Evolutionary conservation across 306 rosid genomes (phyloP).

Genomic region (Fagus crenata): DNA sequence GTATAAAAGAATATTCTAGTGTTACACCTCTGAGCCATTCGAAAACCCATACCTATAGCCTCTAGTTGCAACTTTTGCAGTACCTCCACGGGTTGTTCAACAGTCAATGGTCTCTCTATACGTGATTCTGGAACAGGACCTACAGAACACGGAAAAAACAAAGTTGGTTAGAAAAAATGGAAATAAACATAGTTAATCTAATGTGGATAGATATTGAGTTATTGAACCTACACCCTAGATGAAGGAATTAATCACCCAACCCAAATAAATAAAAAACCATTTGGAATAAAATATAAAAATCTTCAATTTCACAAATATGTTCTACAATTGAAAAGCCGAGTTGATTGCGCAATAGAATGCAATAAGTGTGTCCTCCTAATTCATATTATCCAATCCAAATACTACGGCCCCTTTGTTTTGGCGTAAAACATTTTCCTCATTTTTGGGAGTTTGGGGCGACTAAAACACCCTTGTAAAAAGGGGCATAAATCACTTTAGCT

Average conservation of each 20-base stretch:
- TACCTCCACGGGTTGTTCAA: slow-evolving; percentile 44
- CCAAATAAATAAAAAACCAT: neutral
- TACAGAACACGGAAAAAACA: slow-evolving; percentile 32
- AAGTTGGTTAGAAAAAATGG: neutral
- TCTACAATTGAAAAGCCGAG: neutral
- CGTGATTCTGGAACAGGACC: slow-evolving; percentile 42
- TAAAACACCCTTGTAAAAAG: no score
- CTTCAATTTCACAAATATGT: neutral
- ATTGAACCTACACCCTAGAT: no score
- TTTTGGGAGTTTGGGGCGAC: no score
- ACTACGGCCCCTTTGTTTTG: no score
- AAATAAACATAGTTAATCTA: neutral
- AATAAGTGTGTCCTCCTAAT: no score
- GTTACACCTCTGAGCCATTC: neutral
- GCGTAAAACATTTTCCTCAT: no score
- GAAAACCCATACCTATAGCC: slow-evolving; percentile 60
- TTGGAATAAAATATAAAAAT: neutral
- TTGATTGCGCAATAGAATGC: no score
- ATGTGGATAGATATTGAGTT: no score
- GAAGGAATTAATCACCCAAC: neutral
- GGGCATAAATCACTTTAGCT: no score
- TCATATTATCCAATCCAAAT: no score
- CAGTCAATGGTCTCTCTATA: slow-evolving; percentile 46
- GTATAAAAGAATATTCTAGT: slow-evolving; percentile 1
- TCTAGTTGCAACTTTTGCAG: slow-evolving; percentile 61